Evolutionary conservation across 495 filamentous ascomycete genomes (phyloP).

Genomic region (Monascus purpureus): DNA sequence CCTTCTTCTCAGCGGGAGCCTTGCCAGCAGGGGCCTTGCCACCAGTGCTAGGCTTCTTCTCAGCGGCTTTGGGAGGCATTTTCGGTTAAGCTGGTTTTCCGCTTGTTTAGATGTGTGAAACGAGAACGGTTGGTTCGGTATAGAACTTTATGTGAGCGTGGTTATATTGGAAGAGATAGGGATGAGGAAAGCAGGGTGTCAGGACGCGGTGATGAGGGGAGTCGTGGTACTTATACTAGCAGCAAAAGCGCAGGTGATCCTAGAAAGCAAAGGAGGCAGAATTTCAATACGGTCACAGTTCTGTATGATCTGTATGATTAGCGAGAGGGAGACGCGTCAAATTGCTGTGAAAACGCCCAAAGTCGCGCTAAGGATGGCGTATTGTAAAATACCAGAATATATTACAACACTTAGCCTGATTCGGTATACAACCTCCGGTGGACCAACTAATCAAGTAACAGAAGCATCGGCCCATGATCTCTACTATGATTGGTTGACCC

Average conservation of each 20-base stretch:
- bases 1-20: slow-evolving; percentile 94
- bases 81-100: slow-evolving; percentile 17
- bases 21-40: slow-evolving; percentile 93
- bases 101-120: slow-evolving; percentile 16
- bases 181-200: slow-evolving; percentile 21
- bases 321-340: slow-evolving; percentile 14
- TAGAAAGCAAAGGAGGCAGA: slow-evolving; percentile 27
- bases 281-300: slow-evolving; percentile 34
- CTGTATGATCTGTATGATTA: slow-evolving; percentile 41
- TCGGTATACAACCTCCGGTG: slow-evolving; percentile 6
- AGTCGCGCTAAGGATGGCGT: slow-evolving; percentile 12
- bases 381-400: slow-evolving; percentile 7
- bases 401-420: slow-evolving; percentile 20
- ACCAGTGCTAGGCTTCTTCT: slow-evolving; percentile 94
- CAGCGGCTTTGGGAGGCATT: slow-evolving; percentile 91
- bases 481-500: slow-evolving; percentile 25
- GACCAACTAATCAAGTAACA: slow-evolving; percentile 4
- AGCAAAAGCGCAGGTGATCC: slow-evolving; percentile 31
- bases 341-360: slow-evolving; percentile 5
- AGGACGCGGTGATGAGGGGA: slow-evolving; percentile 32
- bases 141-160: too few relatives aligned
- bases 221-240: slow-evolving; percentile 39
- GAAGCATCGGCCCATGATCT: slow-evolving; percentile 16
- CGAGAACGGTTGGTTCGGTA: slow-evolving; percentile 5
- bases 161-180: slow-evolving; percentile 22